Evolutionary conservation across 805 yeast species (phyloP), one percentile per base, ranked within the genome.

Genomic region (Saccharomyces jurei): DNA sequence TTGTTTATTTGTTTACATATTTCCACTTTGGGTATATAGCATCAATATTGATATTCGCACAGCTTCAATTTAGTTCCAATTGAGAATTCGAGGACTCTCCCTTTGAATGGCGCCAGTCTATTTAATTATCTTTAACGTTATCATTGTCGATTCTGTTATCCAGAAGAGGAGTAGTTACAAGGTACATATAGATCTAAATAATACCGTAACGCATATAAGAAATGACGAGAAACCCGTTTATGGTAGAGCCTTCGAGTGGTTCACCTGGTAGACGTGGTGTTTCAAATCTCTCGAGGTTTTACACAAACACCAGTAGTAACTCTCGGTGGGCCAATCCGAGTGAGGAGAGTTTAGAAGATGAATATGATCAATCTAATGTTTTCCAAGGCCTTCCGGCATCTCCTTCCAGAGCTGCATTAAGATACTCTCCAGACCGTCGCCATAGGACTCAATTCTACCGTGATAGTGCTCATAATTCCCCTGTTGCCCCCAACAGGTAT

Each of bases 401-500:
- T 0, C 80, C 80, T 6, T 71, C 73, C 1, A 71, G 63, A 54
- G 72, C 74, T 48, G 71, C 73, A 58, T 66, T 61, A 53, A 60
- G 74, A 68, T 64, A 71, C 65, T 57, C 72, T 60, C 66, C 81
- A 65, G 63, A 71, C 63, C 65, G 77, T 68, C 68, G 71, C 41
- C 69, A 62, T 26, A 64, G 71, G 36, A 53, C 58, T 14, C 69
- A 68, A 48, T 65, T 62, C 46, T 62, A 67, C 21, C 64, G 68
- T 41, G 70, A 66, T 44, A 62, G 71, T 50, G 65, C 66, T 4
- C 66, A 63, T 26, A 63, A 60, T 44, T 58, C 69, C 6, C 71
- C 71, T 17, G 67, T 73, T 11, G 81, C 87, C 6, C 81, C 86
- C 9, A 58, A 57, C 29, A 76, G 95, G 69, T 83, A 88, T 46